Evolutionary conservation across 441 rosid genomes (phyloP).

Genomic region (Pelargonium cotyledonis): DNA sequence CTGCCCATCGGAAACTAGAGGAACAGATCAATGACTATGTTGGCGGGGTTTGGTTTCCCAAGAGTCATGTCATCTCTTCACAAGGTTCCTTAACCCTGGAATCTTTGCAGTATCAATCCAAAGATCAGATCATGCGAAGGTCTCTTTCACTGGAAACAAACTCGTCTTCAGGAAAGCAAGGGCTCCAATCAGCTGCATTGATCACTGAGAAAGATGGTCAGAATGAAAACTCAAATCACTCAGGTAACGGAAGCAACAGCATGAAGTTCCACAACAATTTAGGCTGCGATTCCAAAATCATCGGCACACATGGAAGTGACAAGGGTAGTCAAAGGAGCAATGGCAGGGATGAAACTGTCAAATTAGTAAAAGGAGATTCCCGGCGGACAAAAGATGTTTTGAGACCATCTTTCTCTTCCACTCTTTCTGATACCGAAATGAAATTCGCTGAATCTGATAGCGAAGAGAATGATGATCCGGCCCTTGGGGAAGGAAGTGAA

Average conservation of each 20-base stretch:
- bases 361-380: background rate
- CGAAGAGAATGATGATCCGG: background rate
- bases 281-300: background rate
- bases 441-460: background rate
- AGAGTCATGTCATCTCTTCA: background rate
- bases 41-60: background rate
- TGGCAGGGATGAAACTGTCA: background rate
- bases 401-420: background rate
- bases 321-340: background rate
- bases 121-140: background rate
- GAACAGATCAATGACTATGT: background rate
- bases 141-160: background rate
- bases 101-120: background rate
- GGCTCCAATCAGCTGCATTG: background rate
- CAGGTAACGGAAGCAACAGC: constrained; percentile 8
- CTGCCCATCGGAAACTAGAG: background rate
- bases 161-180: background rate
- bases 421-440: background rate
- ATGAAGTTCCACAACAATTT: background rate
- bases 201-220: background rate
- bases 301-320: background rate
- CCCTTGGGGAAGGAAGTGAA: background rate
- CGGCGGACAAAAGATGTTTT: background rate
- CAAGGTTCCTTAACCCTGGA: background rate
- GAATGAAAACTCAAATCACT: background rate